These are phyloP conservation scores for Brettanomyces custersianus DNA, from an alignment of 805 yeast species.

Conservation along the genomic window DNA sequence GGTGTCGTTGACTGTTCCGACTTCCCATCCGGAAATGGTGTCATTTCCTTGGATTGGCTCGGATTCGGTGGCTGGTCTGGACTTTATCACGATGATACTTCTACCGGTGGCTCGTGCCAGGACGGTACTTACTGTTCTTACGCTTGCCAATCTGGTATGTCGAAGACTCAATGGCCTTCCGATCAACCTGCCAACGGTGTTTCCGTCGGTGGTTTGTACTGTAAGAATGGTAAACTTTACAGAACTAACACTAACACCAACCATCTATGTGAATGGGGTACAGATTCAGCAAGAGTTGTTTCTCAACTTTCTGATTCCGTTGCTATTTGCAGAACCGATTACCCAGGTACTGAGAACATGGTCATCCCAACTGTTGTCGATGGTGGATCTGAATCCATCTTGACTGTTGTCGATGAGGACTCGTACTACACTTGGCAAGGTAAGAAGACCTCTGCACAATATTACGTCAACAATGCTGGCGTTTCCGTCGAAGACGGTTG, in stretches of 20 bases:
- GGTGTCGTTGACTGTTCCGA: constrained; percentile 58
- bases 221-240: constrained; percentile 80
- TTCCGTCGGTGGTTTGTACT: constrained; percentile 86
- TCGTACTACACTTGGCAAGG: constrained; percentile 80
- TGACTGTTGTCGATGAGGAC: constrained; percentile 74
- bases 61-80: constrained; percentile 66
- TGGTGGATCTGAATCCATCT: constrained; percentile 55
- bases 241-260: constrained; percentile 60
- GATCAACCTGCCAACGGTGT: constrained; percentile 82
- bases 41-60: constrained; percentile 59
- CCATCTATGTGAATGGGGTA: constrained; percentile 86
- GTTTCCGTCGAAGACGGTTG: constrained; percentile 86
- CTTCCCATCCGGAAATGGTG: constrained; percentile 82
- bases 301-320: constrained; percentile 56
- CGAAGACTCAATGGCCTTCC: constrained; percentile 96
- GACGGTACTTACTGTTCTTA: constrained; percentile 95
- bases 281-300: constrained; percentile 56
- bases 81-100: constrained; percentile 39
- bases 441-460: constrained; percentile 82
- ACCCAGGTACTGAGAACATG: constrained; percentile 99
- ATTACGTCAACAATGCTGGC: constrained; percentile 96
- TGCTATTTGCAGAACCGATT: constrained; percentile 95
- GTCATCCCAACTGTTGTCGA: constrained; percentile 80
- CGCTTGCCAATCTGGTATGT: constrained; percentile 98
- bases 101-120: constrained; percentile 52